These are phyloP conservation scores for Fusarium incarnatum DNA, from an alignment of 2,329 filamentous ascomycete genomes.

Conservation along the genomic window DNA sequence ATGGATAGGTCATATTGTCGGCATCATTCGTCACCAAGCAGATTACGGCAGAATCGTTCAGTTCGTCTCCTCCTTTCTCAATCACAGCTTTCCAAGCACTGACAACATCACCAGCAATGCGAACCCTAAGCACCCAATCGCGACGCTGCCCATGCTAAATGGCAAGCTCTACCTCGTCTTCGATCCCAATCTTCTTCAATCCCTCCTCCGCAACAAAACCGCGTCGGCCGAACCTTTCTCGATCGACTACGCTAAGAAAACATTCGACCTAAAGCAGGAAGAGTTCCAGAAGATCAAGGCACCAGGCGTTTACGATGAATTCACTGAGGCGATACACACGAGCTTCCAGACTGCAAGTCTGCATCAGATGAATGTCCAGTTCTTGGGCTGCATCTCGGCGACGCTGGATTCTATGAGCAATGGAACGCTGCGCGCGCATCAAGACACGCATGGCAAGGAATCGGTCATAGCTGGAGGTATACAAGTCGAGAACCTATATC, in stretches of 20 bases:
- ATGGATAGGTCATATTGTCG: constrained; percentile 59
- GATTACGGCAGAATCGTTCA: constrained; percentile 54
- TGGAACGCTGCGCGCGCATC: background rate
- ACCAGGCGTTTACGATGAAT: constrained; percentile 39
- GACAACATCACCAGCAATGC: constrained; percentile 33
- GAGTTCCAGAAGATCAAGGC: constrained; percentile 43
- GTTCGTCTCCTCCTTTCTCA: constrained; percentile 44
- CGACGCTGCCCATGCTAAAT: constrained; percentile 58
- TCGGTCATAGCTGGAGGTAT: constrained; percentile 27
- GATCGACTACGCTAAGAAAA: constrained; percentile 52
- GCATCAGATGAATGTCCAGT: constrained; percentile 44
- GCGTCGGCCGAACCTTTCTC: constrained; percentile 58
- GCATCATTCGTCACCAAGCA: constrained; percentile 53
- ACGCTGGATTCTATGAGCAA: constrained; percentile 29
- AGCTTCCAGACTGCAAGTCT: constrained; percentile 52
- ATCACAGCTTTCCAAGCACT: background rate
- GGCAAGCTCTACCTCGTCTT: constrained; percentile 59
- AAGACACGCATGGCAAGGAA: constrained; percentile 27
- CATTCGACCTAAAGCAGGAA: constrained; percentile 52
- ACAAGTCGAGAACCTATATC: constrained; percentile 53
- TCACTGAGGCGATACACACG: constrained; percentile 49
- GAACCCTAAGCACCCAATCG: constrained; percentile 50
- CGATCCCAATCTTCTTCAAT: constrained; percentile 53
- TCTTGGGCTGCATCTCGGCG: constrained; percentile 25
- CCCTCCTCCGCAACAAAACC: constrained; percentile 54